Base-by-base conservation (phyloP, 352 stramenopile genomes). In the Aphanomyces invadans region DNA sequence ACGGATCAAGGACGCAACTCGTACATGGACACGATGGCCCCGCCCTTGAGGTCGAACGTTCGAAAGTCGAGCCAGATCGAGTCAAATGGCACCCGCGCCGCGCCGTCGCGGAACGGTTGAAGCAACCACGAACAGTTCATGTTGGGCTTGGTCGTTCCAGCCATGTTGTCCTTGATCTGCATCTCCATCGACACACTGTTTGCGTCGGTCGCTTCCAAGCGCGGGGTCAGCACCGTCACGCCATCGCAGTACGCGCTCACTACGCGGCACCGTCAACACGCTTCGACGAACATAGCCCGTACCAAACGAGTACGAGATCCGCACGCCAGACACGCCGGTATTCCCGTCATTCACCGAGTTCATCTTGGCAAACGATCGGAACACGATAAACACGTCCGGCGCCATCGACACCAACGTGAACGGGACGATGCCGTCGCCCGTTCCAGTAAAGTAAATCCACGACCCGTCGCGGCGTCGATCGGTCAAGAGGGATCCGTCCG, bases 361-460 rank as follows among this genome's bases (percentile, higher is more conserved):
- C 44, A 15, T 21, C 60, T 57, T 57, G 2, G 42, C 17, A 28
- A 67, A 67, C 2, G 60, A 57, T 2, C 60, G 60, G 21, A 49
- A 67, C 21, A 67, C 57, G 9, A 67, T 25, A n/a, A 57, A 67
- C 3, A 67, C 23, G 33, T 67, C 60, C 21, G 29, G 60, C 21
- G 60, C 60, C 32, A 26, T 59, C 23, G 60, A 67, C 29, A 38
- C 15, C 21, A 57, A 44, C 33, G 42, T 38, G 32, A 67, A 19
- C 4, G 42, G 3, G n/a, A 9, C 19, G 5, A 10, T 26, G 21
- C 19, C 31, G 26, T 63, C 55, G 42, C 33, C 32, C 4, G 2
- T 17, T 7, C 60, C 60, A 3, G 26, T 52, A 45, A 49, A 67
- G 48, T 67, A 67, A 3, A 56, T 36, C 60, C 60, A 67, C 2